phyloP scores from a whole-genome alignment of 805 yeast species.

The Scheffersomyces coipomensis region DNA sequence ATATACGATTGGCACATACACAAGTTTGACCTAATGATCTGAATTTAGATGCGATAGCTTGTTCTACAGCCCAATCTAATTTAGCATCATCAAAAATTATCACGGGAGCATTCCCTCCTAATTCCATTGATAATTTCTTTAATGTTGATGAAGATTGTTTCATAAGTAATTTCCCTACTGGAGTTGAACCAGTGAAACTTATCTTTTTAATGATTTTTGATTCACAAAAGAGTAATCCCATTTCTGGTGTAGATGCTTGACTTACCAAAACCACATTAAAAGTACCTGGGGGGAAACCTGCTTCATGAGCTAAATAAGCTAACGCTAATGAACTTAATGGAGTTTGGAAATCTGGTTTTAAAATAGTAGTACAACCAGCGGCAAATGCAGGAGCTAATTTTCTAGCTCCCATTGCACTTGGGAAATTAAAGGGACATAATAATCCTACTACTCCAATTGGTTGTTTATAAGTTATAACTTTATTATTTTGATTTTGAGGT shows the following conservation, averaged over 20 bases:
- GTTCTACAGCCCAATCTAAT: constrained; percentile 63
- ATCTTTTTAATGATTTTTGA: constrained; percentile 59
- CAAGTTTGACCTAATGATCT: constrained; percentile 82
- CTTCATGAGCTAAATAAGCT: constrained; percentile 52
- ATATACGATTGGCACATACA: constrained; percentile 74
- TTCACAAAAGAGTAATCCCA: constrained; percentile 54
- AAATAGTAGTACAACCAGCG: constrained; percentile 60
- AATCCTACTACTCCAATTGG: constrained; percentile 66
- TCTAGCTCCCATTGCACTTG: constrained; percentile 65
- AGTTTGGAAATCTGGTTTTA: constrained; percentile 63
- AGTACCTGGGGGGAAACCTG: constrained; percentile 61
- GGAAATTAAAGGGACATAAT: constrained; percentile 69
- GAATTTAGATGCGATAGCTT: constrained; percentile 64
- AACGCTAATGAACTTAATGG: constrained; percentile 61
- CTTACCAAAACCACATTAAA: constrained; percentile 50
- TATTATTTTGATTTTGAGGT: constrained; percentile 49
- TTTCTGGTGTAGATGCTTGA: constrained; percentile 48
- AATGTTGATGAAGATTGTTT: constrained; percentile 58
- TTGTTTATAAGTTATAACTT: constrained; percentile 53
- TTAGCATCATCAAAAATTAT: constrained; percentile 75
- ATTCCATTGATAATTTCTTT: constrained; percentile 70
- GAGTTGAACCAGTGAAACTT: constrained; percentile 79
- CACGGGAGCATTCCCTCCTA: constrained; percentile 83
- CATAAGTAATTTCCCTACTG: constrained; percentile 68
- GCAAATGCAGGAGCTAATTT: constrained; percentile 66